Evolutionary conservation across 176 grass and related monocot species (phyloP), one percentile per base, ranked within the genome.

Genomic region (Avena eriantha): DNA sequence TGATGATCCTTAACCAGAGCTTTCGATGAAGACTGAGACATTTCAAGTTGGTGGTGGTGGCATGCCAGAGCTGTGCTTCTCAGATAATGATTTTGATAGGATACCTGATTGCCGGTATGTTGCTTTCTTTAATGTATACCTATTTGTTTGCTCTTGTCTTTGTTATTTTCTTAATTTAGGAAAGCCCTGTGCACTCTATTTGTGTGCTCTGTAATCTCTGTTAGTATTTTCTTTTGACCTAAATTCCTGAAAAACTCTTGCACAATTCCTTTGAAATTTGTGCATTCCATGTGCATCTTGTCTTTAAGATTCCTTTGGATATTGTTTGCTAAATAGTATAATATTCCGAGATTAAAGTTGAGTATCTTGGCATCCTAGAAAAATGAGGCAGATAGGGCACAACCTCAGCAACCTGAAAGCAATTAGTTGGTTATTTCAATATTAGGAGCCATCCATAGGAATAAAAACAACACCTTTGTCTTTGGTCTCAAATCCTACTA

Each of bases 91-190:
- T 88, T 84, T 90, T 71, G 92, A 98, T 88, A 77, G 67, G 17
- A 70, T 85, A 69, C 83, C 87, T 82, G 90, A 96, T 86, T 82
- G 81, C 69, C 46, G 91, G 96, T 98, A 98, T 33, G 84, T 85
- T 74, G 43, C 17, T n/a, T 8, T 23, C 8, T 45, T 77, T 51
- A 64, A 57, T n/a, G 50, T 68, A 39, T 67, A 15, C 19, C 9
- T 54, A 24, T 51, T 2, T 79, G 18, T 58, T 90, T 83, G 76
- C 53, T 73, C 61, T 33, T 15, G 12, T 65, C 60, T 64, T 31
- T 31, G 12, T 33, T 65, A 65, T 65, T 31, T 65, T 31, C 24
- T 65, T 31, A 31, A 15, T 65, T 5, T 15, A 7, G 24, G 61
- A 41, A 65, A 65, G 24, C 58, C 16, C 22, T 76, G 50, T 12